These are phyloP conservation scores for Aspergillus pseudotamarii DNA, from an alignment of 2,329 filamentous ascomycete genomes.

Conservation along the genomic window DNA sequence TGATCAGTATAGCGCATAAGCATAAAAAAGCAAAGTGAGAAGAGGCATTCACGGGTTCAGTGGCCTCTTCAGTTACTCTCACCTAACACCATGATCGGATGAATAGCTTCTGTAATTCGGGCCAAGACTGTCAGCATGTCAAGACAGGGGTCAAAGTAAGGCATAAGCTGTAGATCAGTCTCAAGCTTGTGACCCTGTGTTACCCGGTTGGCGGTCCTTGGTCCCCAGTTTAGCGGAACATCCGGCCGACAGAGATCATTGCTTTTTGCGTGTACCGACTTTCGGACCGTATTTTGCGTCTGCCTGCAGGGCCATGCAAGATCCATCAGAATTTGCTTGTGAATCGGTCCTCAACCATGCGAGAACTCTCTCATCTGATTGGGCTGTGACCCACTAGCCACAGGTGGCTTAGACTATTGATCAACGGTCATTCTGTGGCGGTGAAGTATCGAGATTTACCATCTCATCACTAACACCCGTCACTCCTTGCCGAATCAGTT, in stretches of 20 bases:
- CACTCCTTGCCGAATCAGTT: background rate
- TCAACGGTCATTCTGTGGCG: conserved; percentile 19
- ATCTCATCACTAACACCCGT: background rate
- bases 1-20: background rate
- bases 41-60: background rate
- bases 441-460: conserved; percentile 12
- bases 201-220: background rate
- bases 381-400: conserved; percentile 13
- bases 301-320: conserved; percentile 19
- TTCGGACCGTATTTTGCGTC: background rate
- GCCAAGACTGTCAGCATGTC: background rate
- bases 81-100: no score
- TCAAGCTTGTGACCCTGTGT: background rate
- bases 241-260: background rate
- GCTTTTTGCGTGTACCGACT: background rate
- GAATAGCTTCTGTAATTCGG: background rate
- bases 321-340: conserved; percentile 15
- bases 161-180: background rate
- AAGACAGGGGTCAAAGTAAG: background rate
- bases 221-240: background rate
- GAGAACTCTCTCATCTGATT: background rate
- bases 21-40: background rate
- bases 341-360: background rate
- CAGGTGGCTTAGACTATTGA: conserved; percentile 17
- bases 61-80: no score